A percentile compares a stretch with the other conserved stretches of the same genome.
Conservation (phyloP, 2,329 filamentous ascomycete genomes). For the Cytospora piceae region DNA sequence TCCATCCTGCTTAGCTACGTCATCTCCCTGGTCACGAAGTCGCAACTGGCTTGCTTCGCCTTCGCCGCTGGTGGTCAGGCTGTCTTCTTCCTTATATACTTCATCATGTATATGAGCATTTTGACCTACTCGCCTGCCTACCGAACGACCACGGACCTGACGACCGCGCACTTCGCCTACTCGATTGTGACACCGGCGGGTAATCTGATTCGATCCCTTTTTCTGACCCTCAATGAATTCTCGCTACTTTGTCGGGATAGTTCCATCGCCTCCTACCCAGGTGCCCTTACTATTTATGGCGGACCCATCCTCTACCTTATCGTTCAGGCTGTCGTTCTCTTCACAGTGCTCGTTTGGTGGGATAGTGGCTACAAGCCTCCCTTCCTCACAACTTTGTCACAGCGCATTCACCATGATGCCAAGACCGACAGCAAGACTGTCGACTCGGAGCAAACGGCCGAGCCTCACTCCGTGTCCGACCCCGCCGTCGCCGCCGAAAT, state of each 20-base stretch:
- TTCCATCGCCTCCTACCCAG: conserved; percentile 68
- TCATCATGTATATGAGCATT: conserved; percentile 72
- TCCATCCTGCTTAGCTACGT: conserved; percentile 79
- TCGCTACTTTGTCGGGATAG: conserved; percentile 73
- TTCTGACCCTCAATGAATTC: conserved; percentile 82
- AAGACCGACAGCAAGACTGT: conserved; percentile 31
- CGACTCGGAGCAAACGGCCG: conserved; percentile 18
- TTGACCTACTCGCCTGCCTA: conserved; percentile 75
- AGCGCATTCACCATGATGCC: conserved; percentile 36
- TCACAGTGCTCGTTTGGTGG: conserved; percentile 75
- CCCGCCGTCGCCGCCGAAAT: conserved; percentile 69
- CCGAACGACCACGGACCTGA: conserved; percentile 67
- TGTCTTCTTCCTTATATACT: conserved; percentile 70
- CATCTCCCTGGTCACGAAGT: conserved; percentile 68
- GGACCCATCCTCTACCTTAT: conserved; percentile 84
- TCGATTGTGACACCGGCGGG: conserved; percentile 76
- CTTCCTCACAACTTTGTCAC: conserved; percentile 50
- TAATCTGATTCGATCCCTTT: conserved; percentile 73
- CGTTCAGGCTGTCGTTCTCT: conserved; percentile 72
- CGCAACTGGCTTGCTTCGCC: conserved; percentile 47
- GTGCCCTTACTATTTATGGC: conserved; percentile 74
- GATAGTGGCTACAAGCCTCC: conserved; percentile 74
- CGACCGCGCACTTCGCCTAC: conserved; percentile 75
- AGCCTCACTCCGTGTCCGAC: conserved; percentile 43
- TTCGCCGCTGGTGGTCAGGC: conserved; percentile 79